Evolutionary conservation across 176 grass and related monocot species (phyloP), one percentile per base, ranked within the genome.

Genomic region (Alopecurus myosuroides): DNA sequence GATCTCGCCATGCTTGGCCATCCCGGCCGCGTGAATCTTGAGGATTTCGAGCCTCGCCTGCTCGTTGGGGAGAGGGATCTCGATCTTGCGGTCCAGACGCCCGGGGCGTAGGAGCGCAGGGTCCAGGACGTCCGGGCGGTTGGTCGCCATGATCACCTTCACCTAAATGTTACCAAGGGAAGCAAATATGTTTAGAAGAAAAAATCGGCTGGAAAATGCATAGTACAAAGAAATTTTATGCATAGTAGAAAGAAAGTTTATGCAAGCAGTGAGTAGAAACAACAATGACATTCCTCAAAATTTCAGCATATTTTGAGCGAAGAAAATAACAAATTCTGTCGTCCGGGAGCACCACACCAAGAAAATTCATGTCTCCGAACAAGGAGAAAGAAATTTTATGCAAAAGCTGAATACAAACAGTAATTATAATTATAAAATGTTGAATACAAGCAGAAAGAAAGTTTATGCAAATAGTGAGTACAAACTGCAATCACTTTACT

Each of bases 111-210:
- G 1, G 20, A 76, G 74, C 11, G 48, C 74, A 76, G 74, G 74
- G 74, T 76, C 49, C 6, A 76, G 74, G 35, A 76, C 74, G 22
- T 53, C 74, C 10, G 74, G 74, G 1, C 48, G 48, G n/a, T 76
- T 76, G 19, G 74, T 76, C 1, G 74, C 74, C 49, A 76, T 76
- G 48, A 76, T 76, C 7, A 76, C 22, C 74, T 55, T 55, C 48
- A 76, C 74, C 74, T 76, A 49, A 39, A 57, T 35, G 22, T 15
- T 46, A 39, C 9, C 9, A 35, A 23, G 20, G 31, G 0, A 77
- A 14, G 13, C 17, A 18, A 77, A 77, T 56, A 77, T 23, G 50
- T 77, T 77, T 15, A 55, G 17, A 56, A 11, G 0, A 3, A n/a
- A 77, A 77, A 56, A 19, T 5, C 5, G 11, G 33, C 15, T 31